Percentiles rank a stretch among this genome's conserved stretches.
These are phyloP conservation scores for Russula brevipes DNA, from an alignment of 768 basidiomycete genomes.

Conservation along the genomic window DNA sequence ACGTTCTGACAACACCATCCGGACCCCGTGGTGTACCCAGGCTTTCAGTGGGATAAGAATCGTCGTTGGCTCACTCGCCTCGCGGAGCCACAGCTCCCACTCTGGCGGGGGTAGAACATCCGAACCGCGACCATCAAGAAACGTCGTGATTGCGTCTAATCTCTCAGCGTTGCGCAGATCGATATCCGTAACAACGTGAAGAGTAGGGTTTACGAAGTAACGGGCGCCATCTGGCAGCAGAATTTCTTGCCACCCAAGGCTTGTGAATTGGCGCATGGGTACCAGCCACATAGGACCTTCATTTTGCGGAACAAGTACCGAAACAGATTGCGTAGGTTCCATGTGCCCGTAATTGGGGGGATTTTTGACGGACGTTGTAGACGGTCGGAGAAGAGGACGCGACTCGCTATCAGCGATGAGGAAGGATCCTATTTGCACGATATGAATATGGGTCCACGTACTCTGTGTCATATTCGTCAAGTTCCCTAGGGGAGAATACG, in stretches of 20 bases:
- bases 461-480: slow-evolving; percentile 27
- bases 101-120: slow-evolving; percentile 35
- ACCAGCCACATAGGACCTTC: slow-evolving; percentile 26
- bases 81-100: slow-evolving; percentile 63
- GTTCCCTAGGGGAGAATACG: slow-evolving; percentile 14
- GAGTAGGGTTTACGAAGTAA: slow-evolving; percentile 64
- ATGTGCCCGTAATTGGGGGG: slow-evolving; percentile 25
- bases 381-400: slow-evolving; percentile 44
- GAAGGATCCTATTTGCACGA: slow-evolving; percentile 8
- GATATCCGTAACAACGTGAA: slow-evolving; percentile 63
- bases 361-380: slow-evolving; percentile 29
- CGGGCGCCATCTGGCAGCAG: slow-evolving; percentile 65
- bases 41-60: slow-evolving; percentile 40
- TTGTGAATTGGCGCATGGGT: slow-evolving; percentile 31
- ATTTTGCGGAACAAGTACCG: slow-evolving; percentile 25
- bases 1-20: slow-evolving; percentile 46
- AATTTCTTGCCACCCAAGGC: slow-evolving; percentile 72
- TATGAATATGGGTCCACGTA: slow-evolving; percentile 22
- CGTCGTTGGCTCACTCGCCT: slow-evolving; percentile 33
- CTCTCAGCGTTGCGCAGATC: slow-evolving; percentile 52
- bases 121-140: slow-evolving; percentile 36
- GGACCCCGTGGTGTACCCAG: slow-evolving; percentile 64
- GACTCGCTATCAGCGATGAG: slow-evolving; percentile 41
- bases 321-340: slow-evolving; percentile 13
- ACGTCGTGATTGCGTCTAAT: slow-evolving; percentile 47